Percentiles rank a stretch among this genome's conserved stretches.
Evolutionary conservation across 1,284 basidiomycete species (phyloP).

Genomic region (Stygiomarasmius scandens): DNA sequence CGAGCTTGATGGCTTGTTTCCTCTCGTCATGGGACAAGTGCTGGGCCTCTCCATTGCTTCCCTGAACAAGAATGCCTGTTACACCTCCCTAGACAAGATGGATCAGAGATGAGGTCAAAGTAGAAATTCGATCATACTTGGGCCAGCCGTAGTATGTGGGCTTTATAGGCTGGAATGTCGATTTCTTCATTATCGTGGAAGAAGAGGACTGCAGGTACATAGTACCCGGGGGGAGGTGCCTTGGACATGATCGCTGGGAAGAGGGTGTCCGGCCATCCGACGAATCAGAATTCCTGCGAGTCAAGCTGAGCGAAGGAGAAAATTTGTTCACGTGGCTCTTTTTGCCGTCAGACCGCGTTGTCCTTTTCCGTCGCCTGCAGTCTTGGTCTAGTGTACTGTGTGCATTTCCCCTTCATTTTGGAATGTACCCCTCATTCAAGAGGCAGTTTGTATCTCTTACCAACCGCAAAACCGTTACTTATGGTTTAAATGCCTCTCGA

Average conservation of each 20-base stretch:
- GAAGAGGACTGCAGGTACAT: conserved; percentile 77
- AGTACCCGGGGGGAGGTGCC: conserved; percentile 64
- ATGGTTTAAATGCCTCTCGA: conserved; percentile 5
- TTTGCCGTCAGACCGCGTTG: no score
- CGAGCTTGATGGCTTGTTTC: conserved; percentile 62
- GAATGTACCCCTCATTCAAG: conserved; percentile 49
- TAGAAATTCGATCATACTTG: conserved; percentile 38
- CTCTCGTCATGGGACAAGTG: conserved; percentile 77
- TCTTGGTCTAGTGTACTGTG: no score
- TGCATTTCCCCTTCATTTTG: neutral
- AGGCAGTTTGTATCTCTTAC: conserved; percentile 41
- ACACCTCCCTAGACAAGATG: conserved; percentile 55
- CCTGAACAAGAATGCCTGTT: conserved; percentile 76
- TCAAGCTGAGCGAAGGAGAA: no score
- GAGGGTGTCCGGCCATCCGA: neutral
- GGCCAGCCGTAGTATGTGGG: conserved; percentile 71
- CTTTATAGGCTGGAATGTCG: conserved; percentile 58
- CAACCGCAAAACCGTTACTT: conserved; percentile 11
- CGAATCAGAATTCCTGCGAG: no score
- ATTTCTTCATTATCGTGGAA: conserved; percentile 68
- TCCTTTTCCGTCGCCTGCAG: no score
- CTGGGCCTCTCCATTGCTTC: conserved; percentile 79
- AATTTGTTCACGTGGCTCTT: no score
- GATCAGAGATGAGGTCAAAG: conserved; percentile 9
- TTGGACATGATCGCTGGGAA: conserved; percentile 25